Evolutionary conservation across 192 early-diverging fungal species (phyloP).

Genomic region (Podila clonocystis): DNA sequence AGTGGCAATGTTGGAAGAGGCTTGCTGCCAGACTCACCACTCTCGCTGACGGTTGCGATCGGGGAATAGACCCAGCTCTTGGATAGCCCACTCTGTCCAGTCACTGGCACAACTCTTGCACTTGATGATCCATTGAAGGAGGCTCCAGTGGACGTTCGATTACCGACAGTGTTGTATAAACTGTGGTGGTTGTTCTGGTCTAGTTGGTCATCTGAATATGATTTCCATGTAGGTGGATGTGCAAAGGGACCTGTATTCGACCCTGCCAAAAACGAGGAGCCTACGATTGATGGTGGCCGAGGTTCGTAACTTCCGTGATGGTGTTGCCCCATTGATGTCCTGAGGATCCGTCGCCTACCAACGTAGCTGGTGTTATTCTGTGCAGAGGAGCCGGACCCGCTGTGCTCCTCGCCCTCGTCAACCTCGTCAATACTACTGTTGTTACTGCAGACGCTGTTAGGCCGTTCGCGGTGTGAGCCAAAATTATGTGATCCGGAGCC

Average conservation of each 20-base stretch:
- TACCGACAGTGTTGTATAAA: conserved; percentile 1
- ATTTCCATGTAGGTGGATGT: conserved; percentile 12
- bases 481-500: conserved; percentile 11
- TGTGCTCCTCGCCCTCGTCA: conserved; percentile 28
- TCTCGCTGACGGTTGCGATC: neutral
- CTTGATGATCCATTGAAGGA: conserved; percentile 29
- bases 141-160: conserved; percentile 5
- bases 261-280: neutral
- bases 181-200: conserved; percentile 6
- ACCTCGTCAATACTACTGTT: conserved; percentile 40
- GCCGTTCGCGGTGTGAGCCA: conserved; percentile 14
- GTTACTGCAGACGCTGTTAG: conserved; percentile 42
- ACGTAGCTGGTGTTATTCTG: conserved; percentile 17
- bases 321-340: conserved; percentile 6
- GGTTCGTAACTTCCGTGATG: conserved; percentile 13
- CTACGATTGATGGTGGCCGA: conserved; percentile 16
- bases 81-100: conserved; percentile 29
- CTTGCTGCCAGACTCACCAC: conserved; percentile 1
- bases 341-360: conserved; percentile 11
- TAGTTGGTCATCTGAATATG: conserved; percentile 29
- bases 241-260: neutral
- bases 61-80: conserved; percentile 34
- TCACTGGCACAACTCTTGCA: conserved; percentile 19
- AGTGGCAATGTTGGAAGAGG: neutral
- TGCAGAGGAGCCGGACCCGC: conserved; percentile 26